A percentile compares a stretch with the other conserved stretches of the same genome.
These are phyloP conservation scores for Cyanidiococcus yangmingshanensis DNA, from an alignment of 23 red algal genomes.

Conservation along the genomic window DNA sequence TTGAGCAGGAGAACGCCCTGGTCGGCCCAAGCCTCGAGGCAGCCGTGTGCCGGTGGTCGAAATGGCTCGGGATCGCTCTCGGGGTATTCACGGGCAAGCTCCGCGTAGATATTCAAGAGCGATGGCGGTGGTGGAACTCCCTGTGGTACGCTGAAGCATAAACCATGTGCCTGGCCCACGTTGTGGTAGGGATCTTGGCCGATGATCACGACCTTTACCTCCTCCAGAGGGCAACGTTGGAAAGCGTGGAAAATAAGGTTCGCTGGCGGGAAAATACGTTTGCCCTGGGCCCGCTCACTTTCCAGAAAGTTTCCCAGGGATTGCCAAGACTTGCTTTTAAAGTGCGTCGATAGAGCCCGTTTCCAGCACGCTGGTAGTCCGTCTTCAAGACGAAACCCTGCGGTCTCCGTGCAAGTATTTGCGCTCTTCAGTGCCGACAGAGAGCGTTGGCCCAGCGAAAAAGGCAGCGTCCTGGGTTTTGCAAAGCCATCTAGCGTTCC, in stretches of 20 bases:
- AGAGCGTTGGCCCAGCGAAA: too few relatives aligned
- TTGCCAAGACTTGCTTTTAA: background rate
- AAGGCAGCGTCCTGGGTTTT: background rate
- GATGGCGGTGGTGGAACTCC: slow-evolving; percentile 70
- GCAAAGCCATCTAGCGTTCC: background rate
- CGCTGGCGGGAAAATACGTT: slow-evolving; percentile 38
- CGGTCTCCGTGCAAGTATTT: background rate
- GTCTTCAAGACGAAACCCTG: background rate
- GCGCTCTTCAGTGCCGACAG: too few relatives aligned
- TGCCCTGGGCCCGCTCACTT: background rate
- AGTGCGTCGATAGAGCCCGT: background rate
- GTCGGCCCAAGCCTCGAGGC: slow-evolving; percentile 66
- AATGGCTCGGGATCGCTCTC: slow-evolving; percentile 27
- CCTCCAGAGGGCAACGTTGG: slow-evolving; percentile 40
- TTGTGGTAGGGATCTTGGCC: slow-evolving; percentile 98
- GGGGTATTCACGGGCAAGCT: slow-evolving; percentile 63
- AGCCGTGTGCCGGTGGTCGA: slow-evolving; percentile 45
- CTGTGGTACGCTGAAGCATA: slow-evolving; percentile 70
- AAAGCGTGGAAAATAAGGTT: slow-evolving; percentile 70
- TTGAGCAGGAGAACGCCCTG: slow-evolving; percentile 97
- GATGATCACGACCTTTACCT: slow-evolving; percentile 85
- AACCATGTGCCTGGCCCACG: slow-evolving; percentile 78
- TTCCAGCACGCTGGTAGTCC: background rate
- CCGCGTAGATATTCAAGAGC: slow-evolving; percentile 71
- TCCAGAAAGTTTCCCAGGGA: background rate